Percentiles rank a stretch among this genome's conserved stretches.
Conservation (phyloP, 345 rosid species). For the Melastoma malabathricum region DNA sequence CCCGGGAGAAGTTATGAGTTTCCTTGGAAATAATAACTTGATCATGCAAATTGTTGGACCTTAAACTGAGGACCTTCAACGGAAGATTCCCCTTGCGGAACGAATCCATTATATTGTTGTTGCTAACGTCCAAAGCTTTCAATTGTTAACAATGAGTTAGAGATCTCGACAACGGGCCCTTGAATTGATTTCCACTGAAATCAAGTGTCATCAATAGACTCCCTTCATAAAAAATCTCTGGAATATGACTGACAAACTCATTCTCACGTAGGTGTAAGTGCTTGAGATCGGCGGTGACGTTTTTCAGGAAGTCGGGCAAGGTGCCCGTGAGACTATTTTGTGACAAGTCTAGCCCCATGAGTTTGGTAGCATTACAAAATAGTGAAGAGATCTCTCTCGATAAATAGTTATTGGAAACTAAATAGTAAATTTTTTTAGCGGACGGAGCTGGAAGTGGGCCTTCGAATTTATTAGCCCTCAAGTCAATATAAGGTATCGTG, state of each 20-base stretch:
- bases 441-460: fast-evolving
- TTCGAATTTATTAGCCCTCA: not conserved
- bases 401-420: not conserved
- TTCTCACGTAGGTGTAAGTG: not conserved
- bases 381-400: not conserved
- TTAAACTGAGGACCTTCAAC: not conserved
- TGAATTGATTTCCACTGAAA: too few species aligned
- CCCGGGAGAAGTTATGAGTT: not conserved
- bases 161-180: not conserved
- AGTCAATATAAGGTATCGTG: fast-evolving
- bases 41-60: conserved; percentile 6
- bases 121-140: conserved; percentile 6
- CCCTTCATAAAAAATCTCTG: too few species aligned
- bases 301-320: not conserved
- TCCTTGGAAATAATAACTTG: not conserved
- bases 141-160: not conserved
- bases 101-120: not conserved
- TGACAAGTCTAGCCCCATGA: not conserved
- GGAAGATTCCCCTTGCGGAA: conserved; percentile 6
- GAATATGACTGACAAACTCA: too few species aligned
- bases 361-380: not conserved
- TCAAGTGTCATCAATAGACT: too few species aligned
- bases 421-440: not conserved
- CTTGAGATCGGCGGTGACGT: fast-evolving
- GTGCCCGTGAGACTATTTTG: not conserved